Evolutionary conservation across 2,329 filamentous ascomycete genomes (phyloP).

Genomic region (Arthroderma uncinatum): DNA sequence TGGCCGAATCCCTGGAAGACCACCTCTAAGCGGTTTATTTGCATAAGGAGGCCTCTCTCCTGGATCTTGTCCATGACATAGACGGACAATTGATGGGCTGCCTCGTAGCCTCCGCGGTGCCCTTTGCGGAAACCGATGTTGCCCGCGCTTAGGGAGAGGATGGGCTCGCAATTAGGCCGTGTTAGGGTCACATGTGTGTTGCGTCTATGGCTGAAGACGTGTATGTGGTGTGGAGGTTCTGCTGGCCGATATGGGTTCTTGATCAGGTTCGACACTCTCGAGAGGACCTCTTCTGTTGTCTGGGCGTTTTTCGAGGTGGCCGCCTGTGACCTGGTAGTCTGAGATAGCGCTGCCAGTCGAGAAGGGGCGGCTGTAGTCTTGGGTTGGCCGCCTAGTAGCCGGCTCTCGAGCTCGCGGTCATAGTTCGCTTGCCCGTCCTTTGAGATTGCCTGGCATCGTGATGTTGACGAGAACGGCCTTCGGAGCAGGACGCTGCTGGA

Average conservation of each 20-base stretch:
- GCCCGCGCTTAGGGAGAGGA: slow-evolving; percentile 70
- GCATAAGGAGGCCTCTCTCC: slow-evolving; percentile 63
- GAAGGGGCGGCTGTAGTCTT: neutral
- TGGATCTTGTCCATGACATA: slow-evolving; percentile 76
- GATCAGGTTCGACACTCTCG: slow-evolving; percentile 4
- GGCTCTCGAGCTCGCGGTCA: neutral
- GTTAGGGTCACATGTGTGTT: slow-evolving; percentile 92
- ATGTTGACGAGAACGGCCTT: neutral
- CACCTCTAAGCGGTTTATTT: slow-evolving; percentile 69
- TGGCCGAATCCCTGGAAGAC: slow-evolving; percentile 73
- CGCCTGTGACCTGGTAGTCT: neutral
- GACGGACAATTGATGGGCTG: slow-evolving; percentile 77
- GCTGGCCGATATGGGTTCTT: slow-evolving; percentile 5
- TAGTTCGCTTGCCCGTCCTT: neutral
- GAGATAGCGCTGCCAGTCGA: neutral
- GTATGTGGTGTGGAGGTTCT: slow-evolving; percentile 52
- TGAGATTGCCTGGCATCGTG: neutral
- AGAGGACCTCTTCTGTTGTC: slow-evolving; percentile 3
- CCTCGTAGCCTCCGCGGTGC: slow-evolving; percentile 72
- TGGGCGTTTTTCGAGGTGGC: neutral
- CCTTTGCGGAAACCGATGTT: slow-evolving; percentile 87
- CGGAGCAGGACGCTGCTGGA: neutral
- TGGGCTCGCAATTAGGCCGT: slow-evolving; percentile 63
- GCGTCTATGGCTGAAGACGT: slow-evolving; percentile 79
- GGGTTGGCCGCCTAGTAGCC: neutral